Evolutionary conservation across 2,329 filamentous ascomycete species (phyloP).

Genomic region (Aspergillus pseudonomiae): DNA sequence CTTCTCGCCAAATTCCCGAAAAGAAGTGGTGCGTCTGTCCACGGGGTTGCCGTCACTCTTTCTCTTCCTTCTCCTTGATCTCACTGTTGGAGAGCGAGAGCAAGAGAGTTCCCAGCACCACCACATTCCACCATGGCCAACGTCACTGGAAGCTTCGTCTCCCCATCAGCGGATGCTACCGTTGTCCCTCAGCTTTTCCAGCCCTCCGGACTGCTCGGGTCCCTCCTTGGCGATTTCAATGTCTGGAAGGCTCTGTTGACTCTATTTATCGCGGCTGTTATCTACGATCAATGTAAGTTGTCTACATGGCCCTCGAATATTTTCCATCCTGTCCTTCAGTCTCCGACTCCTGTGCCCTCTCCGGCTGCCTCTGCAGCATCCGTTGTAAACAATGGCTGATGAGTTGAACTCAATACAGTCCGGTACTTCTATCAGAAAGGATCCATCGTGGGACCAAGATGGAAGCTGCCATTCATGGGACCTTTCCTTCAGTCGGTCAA

Average conservation of each 20-base stretch:
- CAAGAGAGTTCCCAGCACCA: not conserved
- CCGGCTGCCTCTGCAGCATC: not conserved
- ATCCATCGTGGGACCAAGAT: constrained; percentile 71
- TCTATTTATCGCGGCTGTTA: constrained; percentile 69
- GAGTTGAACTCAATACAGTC: constrained; percentile 51
- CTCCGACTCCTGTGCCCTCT: too few relatives aligned
- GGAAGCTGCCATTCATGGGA: constrained; percentile 87
- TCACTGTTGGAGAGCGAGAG: constrained; percentile 14
- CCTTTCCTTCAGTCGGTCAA: constrained; percentile 91
- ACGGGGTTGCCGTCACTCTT: not conserved
- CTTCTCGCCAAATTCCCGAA: constrained; percentile 8
- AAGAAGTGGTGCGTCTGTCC: constrained; percentile 11
- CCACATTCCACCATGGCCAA: constrained; percentile 41
- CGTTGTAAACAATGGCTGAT: constrained; percentile 3
- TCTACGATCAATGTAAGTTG: constrained; percentile 86
- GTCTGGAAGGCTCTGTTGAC: constrained; percentile 71
- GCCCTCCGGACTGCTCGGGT: constrained; percentile 55
- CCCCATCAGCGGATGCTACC: constrained; percentile 66
- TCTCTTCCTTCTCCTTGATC: constrained; percentile 6
- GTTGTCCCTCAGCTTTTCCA: constrained; percentile 58
- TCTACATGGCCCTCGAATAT: not conserved
- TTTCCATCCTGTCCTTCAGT: not conserved
- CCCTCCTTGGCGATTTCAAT: constrained; percentile 60
- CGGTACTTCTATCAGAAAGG: constrained; percentile 77
- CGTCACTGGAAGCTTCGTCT: constrained; percentile 69